Base-by-base conservation (phyloP, 148 eudicot species). In the Gaultheria prostrata region DNA sequence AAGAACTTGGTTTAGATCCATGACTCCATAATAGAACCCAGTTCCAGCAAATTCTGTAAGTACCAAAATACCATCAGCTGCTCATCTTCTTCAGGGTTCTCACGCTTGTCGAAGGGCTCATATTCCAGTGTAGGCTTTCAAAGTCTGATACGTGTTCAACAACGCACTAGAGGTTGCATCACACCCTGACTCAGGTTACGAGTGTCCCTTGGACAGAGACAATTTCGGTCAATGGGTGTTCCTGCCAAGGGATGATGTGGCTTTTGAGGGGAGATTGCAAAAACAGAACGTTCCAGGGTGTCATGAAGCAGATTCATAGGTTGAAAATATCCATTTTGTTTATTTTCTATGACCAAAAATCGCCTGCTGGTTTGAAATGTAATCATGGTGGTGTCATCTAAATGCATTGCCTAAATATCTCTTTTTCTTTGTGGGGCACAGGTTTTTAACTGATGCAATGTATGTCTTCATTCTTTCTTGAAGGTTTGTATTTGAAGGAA, bases 401-500 rank as follows among this genome's bases (percentile, higher is more conserved):
- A 43, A 21, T 43, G 50, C 71, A 30, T 13, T 21, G 46, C 26
- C 10, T 59, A 11, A 26, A 65, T 26, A 24, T 65, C 20, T 63
- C 7, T 50, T 59, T 78, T 28, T 32, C 30, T 24, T 24, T 26
- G 9, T 4, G 48, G 33, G 53, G 20, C 32, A 8, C 65, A 33
- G 11, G 49, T 21, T 49, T 48, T 50, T 50, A 81, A 69, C 76
- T 72, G 39, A 71, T 81, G 77, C 63, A 65, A 70, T 51, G 2
- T 65, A 67, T 35, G 9, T 70, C 33, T 78, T 84, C 32, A n/a
- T 78, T 80, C 35, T 83, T 74, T 80, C 21, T 67, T 82, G 80
- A 72, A 95, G 98, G 79, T 95, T 95, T 85, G 97, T 93, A 8
- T 93, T 95, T 59, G 97, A 93, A 84, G 98, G 98, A 86, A 95